phyloP scores from a whole-genome alignment of 108 stramenopile species.

The Pseudonitzschia multiseries region DNA sequence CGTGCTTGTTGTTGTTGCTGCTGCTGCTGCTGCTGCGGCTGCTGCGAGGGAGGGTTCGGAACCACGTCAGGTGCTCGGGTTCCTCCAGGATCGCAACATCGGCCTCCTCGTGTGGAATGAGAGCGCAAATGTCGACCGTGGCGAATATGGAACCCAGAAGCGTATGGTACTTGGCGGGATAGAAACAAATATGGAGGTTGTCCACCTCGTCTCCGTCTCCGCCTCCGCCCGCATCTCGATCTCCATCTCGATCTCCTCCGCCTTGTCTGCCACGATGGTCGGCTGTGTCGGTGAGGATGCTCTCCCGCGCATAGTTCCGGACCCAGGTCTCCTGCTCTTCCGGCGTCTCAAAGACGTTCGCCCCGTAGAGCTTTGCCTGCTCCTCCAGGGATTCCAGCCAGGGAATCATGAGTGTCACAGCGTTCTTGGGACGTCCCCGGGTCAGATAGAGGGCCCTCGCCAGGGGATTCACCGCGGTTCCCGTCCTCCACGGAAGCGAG shows the following conservation, averaged over 20 bases:
- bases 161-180: conserved; percentile 68
- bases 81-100: conserved; percentile 93
- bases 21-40: no score
- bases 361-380: conserved; percentile 59
- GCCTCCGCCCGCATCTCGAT: not conserved
- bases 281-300: not conserved
- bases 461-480: conserved; percentile 86
- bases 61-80: conserved; percentile 96
- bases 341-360: conserved; percentile 50
- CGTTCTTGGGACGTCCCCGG: conserved; percentile 35
- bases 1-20: not conserved
- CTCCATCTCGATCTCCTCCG: not conserved
- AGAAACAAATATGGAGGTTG: conserved; percentile 63
- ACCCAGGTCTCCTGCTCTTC: conserved; percentile 79
- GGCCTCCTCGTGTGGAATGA: conserved; percentile 80
- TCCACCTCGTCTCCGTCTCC: conserved; percentile 29
- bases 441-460: conserved; percentile 46
- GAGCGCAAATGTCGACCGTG: conserved; percentile 76
- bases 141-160: conserved; percentile 82
- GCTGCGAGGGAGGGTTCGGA: conserved; percentile 35
- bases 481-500: conserved; percentile 86
- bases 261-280: not conserved
- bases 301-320: conserved; percentile 59
- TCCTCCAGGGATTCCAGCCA: conserved; percentile 74
- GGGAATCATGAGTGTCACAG: conserved; percentile 77